phyloP scores from a whole-genome alignment of 208 protist species.

The Leishmania lainsoni region DNA sequence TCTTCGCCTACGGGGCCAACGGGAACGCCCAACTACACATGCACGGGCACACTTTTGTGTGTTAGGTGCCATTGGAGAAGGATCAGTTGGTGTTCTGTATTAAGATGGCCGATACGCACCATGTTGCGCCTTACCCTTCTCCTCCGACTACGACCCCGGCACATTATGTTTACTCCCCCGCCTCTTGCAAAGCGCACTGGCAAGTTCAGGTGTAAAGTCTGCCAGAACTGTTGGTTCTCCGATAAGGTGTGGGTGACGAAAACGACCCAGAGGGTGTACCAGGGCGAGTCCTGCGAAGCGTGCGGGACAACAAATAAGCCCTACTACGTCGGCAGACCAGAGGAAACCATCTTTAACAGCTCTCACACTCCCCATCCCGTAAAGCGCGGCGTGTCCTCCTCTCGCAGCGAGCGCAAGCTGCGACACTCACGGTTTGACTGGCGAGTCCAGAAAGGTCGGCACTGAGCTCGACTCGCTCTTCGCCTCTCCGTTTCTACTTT shows the following conservation, averaged over 20 bases:
- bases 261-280: conserved; percentile 88
- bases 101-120: neutral
- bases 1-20: neutral
- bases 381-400: conserved; percentile 70
- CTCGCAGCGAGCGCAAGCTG: conserved; percentile 66
- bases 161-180: conserved; percentile 90
- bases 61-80: neutral
- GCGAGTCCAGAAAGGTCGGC: conserved; percentile 58
- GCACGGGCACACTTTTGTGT: neutral
- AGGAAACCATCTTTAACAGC: conserved; percentile 88
- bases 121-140: conserved; percentile 59
- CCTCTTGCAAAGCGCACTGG: conserved; percentile 72
- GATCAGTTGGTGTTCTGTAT: neutral
- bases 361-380: conserved; percentile 71
- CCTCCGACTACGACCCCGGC: conserved; percentile 67
- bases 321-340: conserved; percentile 80
- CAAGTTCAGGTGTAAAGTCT: conserved; percentile 72
- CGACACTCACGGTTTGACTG: conserved; percentile 81
- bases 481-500: neutral
- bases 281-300: conserved; percentile 83
- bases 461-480: conserved; percentile 3
- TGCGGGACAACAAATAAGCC: conserved; percentile 88
- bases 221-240: conserved; percentile 68
- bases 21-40: neutral
- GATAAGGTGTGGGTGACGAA: conserved; percentile 88